phyloP scores from a whole-genome alignment of 2,329 filamentous ascomycete genomes.

The Ophiocordyceps camponoti-leonardi region DNA sequence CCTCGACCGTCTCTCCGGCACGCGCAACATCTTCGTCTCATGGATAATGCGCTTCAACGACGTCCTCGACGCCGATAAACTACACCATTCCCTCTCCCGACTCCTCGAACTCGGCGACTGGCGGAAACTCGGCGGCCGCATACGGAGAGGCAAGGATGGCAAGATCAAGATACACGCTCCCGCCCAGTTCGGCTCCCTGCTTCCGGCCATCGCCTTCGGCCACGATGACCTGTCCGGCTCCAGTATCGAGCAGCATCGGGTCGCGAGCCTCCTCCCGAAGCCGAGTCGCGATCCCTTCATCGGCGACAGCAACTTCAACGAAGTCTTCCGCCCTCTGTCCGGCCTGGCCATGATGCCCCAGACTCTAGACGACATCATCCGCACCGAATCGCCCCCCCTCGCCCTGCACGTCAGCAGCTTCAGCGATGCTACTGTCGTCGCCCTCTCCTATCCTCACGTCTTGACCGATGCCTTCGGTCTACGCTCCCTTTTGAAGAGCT shows the following conservation, averaged over 20 bases:
- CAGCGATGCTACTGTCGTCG: neutral
- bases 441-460: neutral
- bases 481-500: neutral
- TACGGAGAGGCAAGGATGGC: neutral
- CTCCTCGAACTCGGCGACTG: neutral
- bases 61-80: neutral
- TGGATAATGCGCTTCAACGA: neutral
- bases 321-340: neutral
- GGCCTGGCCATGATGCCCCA: neutral
- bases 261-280: neutral
- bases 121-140: neutral
- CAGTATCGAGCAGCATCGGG: neutral
- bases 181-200: neutral
- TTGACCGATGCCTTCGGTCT: neutral
- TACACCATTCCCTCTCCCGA: neutral
- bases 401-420: neutral
- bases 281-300: neutral
- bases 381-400: neutral
- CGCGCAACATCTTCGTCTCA: neutral
- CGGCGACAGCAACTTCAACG: neutral
- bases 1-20: neutral
- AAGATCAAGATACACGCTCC: neutral
- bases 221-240: neutral
- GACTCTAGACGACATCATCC: neutral
- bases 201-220: neutral